Percentiles rank a stretch among this genome's conserved stretches.
These are phyloP conservation scores for Talaromyces sp. DNA, from an alignment of 2,329 filamentous ascomycete genomes.

Conservation along the genomic window DNA sequence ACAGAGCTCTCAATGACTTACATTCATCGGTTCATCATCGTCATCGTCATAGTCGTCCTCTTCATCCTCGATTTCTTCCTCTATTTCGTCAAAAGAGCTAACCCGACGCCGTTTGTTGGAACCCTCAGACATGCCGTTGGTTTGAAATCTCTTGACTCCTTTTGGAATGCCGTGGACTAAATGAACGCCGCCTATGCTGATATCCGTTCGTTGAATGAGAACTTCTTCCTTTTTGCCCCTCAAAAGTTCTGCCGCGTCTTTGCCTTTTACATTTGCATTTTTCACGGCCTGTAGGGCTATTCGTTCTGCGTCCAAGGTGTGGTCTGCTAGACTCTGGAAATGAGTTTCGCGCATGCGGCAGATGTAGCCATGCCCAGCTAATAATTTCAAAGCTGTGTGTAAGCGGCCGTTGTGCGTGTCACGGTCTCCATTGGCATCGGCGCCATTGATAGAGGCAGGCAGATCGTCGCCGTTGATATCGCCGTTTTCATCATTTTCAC, in stretches of 20 bases:
- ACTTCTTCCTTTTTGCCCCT: slow-evolving; percentile 22
- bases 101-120: slow-evolving; percentile 16
- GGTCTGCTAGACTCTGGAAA: slow-evolving; percentile 36
- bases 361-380: slow-evolving; percentile 38
- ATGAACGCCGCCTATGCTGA: slow-evolving; percentile 20
- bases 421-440: slow-evolving; percentile 21
- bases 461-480: background rate
- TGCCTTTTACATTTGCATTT: slow-evolving; percentile 29
- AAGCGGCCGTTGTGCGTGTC: slow-evolving; percentile 16
- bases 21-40: slow-evolving; percentile 32
- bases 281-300: slow-evolving; percentile 24
- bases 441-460: slow-evolving; percentile 13
- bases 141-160: slow-evolving; percentile 28
- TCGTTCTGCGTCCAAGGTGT: slow-evolving; percentile 32
- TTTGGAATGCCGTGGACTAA: slow-evolving; percentile 26
- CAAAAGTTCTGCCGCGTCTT: slow-evolving; percentile 30
- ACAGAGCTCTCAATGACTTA: slow-evolving; percentile 16
- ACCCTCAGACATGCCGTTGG: slow-evolving; percentile 14
- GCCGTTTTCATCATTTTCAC: background rate
- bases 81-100: slow-evolving; percentile 22
- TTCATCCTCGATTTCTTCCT: slow-evolving; percentile 27
- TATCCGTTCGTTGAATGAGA: slow-evolving; percentile 24
- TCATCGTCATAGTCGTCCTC: slow-evolving; percentile 31
- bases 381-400: slow-evolving; percentile 31
- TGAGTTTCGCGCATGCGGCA: slow-evolving; percentile 33